Evolutionary conservation across 2,329 filamentous ascomycete species (phyloP).

Genomic region (Xylariaceae sp.): DNA sequence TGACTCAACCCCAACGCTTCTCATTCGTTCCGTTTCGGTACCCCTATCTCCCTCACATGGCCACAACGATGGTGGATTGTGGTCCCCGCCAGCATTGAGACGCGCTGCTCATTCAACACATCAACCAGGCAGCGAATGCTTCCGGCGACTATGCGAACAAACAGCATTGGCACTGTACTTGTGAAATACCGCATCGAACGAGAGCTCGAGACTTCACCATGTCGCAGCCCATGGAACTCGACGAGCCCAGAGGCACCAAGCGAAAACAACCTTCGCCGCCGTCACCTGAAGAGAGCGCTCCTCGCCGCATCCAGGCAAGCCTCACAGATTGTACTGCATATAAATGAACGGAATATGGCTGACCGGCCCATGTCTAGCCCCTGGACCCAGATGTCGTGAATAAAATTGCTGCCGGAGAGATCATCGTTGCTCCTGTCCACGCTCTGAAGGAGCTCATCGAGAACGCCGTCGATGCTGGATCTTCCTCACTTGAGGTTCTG

Average conservation of each 20-base stretch:
- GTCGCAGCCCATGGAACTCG: conserved; percentile 45
- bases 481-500: conserved; percentile 83
- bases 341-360: conserved; percentile 7
- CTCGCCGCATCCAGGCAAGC: conserved; percentile 49
- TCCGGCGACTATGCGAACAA: too few relatives aligned
- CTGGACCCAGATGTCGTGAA: conserved; percentile 92
- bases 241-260: conserved; percentile 45
- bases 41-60: too few relatives aligned
- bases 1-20: too few relatives aligned
- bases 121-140: too few relatives aligned
- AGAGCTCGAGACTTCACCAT: conserved; percentile 15
- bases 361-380: conserved; percentile 51
- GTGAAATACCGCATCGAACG: not conserved
- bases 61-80: too few relatives aligned
- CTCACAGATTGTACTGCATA: not conserved
- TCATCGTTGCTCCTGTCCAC: conserved; percentile 95
- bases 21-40: too few relatives aligned
- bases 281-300: conserved; percentile 27
- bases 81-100: too few relatives aligned
- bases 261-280: conserved; percentile 45
- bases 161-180: too few relatives aligned
- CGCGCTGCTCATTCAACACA: too few relatives aligned
- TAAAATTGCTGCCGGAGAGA: conserved; percentile 97
- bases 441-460: conserved; percentile 96
- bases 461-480: conserved; percentile 95